Percentiles rank a stretch among this genome's conserved stretches.
Conservation (phyloP, 345 rosid genomes). For the Geranium brycei region DNA sequence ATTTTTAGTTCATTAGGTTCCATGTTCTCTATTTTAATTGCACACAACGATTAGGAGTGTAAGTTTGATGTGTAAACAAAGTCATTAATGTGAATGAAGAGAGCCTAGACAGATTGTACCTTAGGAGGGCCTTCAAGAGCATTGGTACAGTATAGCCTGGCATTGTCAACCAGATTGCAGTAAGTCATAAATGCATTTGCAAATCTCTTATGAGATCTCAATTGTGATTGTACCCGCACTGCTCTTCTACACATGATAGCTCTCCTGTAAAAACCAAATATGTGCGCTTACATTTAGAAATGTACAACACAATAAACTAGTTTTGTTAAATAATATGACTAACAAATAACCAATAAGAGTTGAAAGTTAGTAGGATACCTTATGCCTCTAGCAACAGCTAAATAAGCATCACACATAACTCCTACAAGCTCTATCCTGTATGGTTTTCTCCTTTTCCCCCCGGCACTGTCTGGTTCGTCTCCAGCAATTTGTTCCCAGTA, state of each 20-base stretch:
- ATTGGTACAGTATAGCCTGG: slow-evolving; percentile 76
- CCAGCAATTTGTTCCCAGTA: slow-evolving; percentile 73
- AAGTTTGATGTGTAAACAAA: too few relatives aligned
- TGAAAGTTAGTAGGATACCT: slow-evolving; percentile 27
- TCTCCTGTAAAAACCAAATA: slow-evolving; percentile 45
- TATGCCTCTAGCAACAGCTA: slow-evolving; percentile 87
- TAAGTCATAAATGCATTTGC: slow-evolving; percentile 70
- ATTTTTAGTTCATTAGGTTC: not conserved
- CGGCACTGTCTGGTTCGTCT: slow-evolving; percentile 36
- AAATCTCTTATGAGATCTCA: slow-evolving; percentile 82
- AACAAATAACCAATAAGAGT: not conserved
- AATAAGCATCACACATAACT: slow-evolving; percentile 86
- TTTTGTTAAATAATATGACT: not conserved
- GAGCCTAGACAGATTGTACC: slow-evolving; percentile 21
- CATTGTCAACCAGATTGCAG: slow-evolving; percentile 11
- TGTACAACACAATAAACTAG: not conserved
- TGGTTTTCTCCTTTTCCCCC: slow-evolving; percentile 47
- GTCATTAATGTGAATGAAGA: not conserved
- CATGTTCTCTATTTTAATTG: not conserved
- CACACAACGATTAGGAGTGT: too few relatives aligned
- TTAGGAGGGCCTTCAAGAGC: slow-evolving; percentile 66
- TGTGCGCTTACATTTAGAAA: not conserved
- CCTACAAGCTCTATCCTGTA: slow-evolving; percentile 93
- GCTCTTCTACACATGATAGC: slow-evolving; percentile 82
- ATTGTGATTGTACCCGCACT: slow-evolving; percentile 74